Conservation (phyloP, 495 filamentous ascomycete genomes). For the Pyrenula aspistea region DNA sequence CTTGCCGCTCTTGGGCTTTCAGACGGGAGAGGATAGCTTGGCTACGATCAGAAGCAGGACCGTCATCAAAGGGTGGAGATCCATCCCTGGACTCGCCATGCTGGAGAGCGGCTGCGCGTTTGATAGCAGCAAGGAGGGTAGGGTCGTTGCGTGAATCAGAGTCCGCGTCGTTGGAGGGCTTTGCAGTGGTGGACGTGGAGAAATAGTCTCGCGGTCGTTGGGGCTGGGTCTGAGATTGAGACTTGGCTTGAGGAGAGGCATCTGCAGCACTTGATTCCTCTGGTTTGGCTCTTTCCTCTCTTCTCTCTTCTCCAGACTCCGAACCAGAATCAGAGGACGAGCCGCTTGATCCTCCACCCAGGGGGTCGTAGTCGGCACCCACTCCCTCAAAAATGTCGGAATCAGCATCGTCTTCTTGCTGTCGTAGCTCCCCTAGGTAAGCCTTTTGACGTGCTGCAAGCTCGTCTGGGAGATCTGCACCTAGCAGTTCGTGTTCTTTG, state of each 20-base stretch:
- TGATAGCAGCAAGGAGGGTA: conserved; percentile 68
- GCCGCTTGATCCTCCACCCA: conserved; percentile 49
- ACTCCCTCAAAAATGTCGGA: conserved; percentile 82
- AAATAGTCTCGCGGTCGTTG: conserved; percentile 30
- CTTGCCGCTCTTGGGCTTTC: conserved; percentile 48
- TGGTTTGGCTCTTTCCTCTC: conserved; percentile 13
- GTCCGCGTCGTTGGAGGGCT: conserved; percentile 4
- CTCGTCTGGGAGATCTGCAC: conserved; percentile 64
- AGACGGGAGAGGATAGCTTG: conserved; percentile 61
- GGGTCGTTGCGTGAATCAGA: conserved; percentile 49
- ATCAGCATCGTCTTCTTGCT: conserved; percentile 36
- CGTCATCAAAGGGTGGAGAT: conserved; percentile 30
- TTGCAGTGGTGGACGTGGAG: conserved; percentile 14
- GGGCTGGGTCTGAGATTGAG: conserved; percentile 3
- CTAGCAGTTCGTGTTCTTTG: conserved; percentile 52
- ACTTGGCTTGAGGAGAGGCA: not conserved
- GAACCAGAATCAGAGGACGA: conserved; percentile 37
- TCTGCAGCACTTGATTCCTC: conserved; percentile 8
- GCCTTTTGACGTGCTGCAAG: conserved; percentile 19
- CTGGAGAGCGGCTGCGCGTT: conserved; percentile 67
- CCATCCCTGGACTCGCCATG: conserved; percentile 33
- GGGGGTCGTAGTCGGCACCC: conserved; percentile 78
- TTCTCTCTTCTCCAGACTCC: conserved; percentile 26
- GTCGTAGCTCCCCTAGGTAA: conserved; percentile 27
- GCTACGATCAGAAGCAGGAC: conserved; percentile 50